Conservation (phyloP, 2,329 filamentous ascomycete genomes). For the Diaporthe sp. region DNA sequence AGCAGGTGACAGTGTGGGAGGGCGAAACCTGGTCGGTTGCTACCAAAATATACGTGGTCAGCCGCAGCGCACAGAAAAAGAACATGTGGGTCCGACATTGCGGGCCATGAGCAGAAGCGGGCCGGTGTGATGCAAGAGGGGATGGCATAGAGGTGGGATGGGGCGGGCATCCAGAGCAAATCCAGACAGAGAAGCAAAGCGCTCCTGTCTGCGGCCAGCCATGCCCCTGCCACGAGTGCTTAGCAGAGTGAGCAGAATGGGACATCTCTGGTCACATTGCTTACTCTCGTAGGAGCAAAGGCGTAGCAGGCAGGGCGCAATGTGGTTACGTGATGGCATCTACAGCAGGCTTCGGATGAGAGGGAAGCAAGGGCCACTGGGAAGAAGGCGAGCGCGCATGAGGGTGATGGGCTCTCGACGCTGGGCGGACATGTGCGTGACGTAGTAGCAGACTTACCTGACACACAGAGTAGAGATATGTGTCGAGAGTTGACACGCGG, state of each 20-base stretch:
- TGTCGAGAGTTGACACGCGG: constrained; percentile 13
- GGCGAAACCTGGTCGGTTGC: constrained; percentile 35
- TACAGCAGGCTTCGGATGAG: background rate
- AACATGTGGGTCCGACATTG: constrained; percentile 40
- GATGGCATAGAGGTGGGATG: constrained; percentile 29
- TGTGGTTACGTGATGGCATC: background rate
- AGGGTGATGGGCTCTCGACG: background rate
- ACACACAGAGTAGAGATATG: constrained; percentile 8
- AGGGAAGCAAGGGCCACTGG: background rate
- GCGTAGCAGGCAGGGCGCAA: constrained; percentile 3
- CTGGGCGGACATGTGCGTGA: background rate
- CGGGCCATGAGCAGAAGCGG: constrained; percentile 41
- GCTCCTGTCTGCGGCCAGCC: background rate
- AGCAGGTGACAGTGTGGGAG: constrained; percentile 36
- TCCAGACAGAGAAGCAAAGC: constrained; percentile 9
- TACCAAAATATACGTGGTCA: constrained; percentile 41
- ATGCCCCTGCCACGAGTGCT: background rate
- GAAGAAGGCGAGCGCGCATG: constrained; percentile 13
- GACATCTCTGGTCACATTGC: background rate
- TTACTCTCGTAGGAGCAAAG: background rate
- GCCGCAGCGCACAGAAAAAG: constrained; percentile 40
- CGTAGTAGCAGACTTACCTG: constrained; percentile 18
- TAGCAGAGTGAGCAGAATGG: background rate
- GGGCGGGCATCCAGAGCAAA: constrained; percentile 14
- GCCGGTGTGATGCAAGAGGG: constrained; percentile 43